Conservation (phyloP, 2,329 filamentous ascomycete species). For the Pseudocercospora eumusae region DNA sequence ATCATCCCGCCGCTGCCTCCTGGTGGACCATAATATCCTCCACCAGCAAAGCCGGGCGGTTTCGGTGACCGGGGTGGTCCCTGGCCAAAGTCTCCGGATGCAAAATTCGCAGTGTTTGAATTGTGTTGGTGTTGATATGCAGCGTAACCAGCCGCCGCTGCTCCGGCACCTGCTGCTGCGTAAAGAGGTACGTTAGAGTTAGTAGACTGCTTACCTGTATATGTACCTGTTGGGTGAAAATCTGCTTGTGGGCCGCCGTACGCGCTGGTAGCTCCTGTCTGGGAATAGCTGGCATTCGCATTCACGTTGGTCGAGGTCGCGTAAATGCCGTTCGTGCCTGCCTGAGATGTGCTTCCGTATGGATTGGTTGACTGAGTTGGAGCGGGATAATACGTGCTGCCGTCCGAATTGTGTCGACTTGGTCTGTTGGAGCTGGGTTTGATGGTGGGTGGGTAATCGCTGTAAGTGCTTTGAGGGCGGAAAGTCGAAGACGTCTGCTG, state of each 20-base stretch:
- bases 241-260: conserved; percentile 9
- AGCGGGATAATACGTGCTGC: conserved; percentile 24
- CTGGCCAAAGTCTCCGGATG: conserved; percentile 23
- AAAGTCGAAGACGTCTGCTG: conserved; percentile 8
- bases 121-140: conserved; percentile 40
- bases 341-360: conserved; percentile 15
- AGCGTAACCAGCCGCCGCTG: conserved; percentile 45
- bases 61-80: conserved; percentile 29
- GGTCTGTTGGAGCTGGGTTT: conserved; percentile 14
- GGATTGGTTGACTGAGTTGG: conserved; percentile 14
- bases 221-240: conserved; percentile 17
- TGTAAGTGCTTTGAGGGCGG: conserved; percentile 21
- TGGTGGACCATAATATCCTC: conserved; percentile 24
- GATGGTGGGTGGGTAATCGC: conserved; percentile 19
- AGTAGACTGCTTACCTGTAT: conserved; percentile 47
- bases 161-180: conserved; percentile 50
- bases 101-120: conserved; percentile 20
- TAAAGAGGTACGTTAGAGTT: conserved; percentile 49
- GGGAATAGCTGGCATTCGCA: conserved; percentile 15
- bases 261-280: conserved; percentile 1
- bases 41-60: conserved; percentile 8
- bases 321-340: conserved; percentile 15
- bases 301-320: conserved; percentile 8
- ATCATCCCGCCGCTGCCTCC: conserved; percentile 22
- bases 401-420: conserved; percentile 26